Conservation (phyloP, 352 stramenopile genomes). For the Phytophthora aleatoria region DNA sequence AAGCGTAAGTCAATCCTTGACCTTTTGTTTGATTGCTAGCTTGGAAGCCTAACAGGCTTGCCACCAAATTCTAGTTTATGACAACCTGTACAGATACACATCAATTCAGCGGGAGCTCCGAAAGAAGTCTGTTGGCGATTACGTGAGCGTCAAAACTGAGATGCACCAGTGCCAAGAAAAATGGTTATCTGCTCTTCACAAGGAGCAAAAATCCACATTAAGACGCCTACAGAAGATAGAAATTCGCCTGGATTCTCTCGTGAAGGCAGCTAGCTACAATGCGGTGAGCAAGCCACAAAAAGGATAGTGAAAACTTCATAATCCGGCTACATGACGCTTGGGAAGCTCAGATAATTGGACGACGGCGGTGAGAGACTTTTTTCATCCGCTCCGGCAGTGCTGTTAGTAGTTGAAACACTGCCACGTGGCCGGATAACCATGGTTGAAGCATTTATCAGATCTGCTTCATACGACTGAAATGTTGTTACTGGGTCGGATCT, state of each 20-base stretch:
- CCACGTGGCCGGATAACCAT: slow-evolving; percentile 57
- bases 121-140: slow-evolving; percentile 49
- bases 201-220: slow-evolving; percentile 52
- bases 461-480: slow-evolving; percentile 51
- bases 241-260: slow-evolving; percentile 43
- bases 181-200: slow-evolving; percentile 45
- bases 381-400: slow-evolving; percentile 21
- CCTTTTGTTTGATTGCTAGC: background rate
- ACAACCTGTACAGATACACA: slow-evolving; percentile 40
- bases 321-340: slow-evolving; percentile 37
- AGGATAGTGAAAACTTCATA: slow-evolving; percentile 9
- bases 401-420: slow-evolving; percentile 31
- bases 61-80: slow-evolving; percentile 18
- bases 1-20: slow-evolving; percentile 30
- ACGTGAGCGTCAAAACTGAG: slow-evolving; percentile 45
- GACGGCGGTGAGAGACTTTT: slow-evolving; percentile 19
- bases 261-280: slow-evolving; percentile 28
- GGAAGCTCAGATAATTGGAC: slow-evolving; percentile 48
- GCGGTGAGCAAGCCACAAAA: slow-evolving; percentile 11
- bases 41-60: slow-evolving; percentile 4
- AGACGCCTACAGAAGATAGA: slow-evolving; percentile 46
- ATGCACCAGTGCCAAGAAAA: slow-evolving; percentile 53
- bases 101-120: slow-evolving; percentile 55
- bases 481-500: slow-evolving; percentile 37
- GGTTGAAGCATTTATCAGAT: slow-evolving; percentile 59